These are phyloP conservation scores for Colletotrichum agaves DNA, from an alignment of 2,329 filamentous ascomycete species.

Conservation along the genomic window DNA sequence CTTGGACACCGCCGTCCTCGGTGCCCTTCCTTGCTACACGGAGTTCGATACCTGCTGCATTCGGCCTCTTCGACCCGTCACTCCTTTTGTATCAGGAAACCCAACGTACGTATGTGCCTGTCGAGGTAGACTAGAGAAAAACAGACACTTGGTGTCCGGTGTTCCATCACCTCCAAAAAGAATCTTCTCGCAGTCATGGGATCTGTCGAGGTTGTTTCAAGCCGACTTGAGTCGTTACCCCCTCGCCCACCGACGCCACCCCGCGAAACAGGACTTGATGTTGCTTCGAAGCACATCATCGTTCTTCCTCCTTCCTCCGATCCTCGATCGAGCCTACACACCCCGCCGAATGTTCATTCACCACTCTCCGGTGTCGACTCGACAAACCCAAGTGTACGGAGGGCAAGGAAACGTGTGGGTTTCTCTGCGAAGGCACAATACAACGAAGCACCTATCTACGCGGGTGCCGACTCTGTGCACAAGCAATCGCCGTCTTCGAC, in stretches of 20 bases:
- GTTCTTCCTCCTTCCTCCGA: conserved; percentile 52
- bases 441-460: conserved; percentile 61
- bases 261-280: conserved; percentile 59
- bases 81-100: conserved; percentile 10
- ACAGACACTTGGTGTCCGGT: conserved; percentile 24
- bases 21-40: conserved; percentile 12
- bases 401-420: conserved; percentile 64
- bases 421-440: conserved; percentile 69
- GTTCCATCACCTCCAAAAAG: conserved; percentile 8
- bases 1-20: conserved; percentile 15
- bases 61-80: conserved; percentile 3
- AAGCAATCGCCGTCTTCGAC: conserved; percentile 53
- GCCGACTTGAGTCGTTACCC: conserved; percentile 62
- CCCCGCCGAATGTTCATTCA: conserved; percentile 62
- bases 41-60: neutral
- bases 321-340: conserved; percentile 56
- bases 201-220: conserved; percentile 50
- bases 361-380: conserved; percentile 54
- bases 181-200: conserved; percentile 51
- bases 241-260: conserved; percentile 75
- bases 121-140: conserved; percentile 8
- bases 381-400: conserved; percentile 56
- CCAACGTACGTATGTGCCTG: conserved; percentile 27
- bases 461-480: conserved; percentile 49
- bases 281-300: conserved; percentile 48